These are phyloP conservation scores for Arabis hirsuta DNA, from an alignment of 345 rosid species.

Conservation along the genomic window DNA sequence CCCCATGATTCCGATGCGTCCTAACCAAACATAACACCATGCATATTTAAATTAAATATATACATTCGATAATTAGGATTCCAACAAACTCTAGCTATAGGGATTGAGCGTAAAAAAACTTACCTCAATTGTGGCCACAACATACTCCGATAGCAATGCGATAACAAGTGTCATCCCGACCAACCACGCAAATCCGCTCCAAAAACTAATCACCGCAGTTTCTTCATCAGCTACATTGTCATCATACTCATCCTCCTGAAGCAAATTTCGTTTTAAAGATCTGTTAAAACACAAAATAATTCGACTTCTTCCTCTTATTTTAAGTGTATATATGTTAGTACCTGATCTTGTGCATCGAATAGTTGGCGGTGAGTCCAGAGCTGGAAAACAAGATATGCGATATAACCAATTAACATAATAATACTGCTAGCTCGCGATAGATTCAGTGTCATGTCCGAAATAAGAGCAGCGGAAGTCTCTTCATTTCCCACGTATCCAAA, in stretches of 20 bases:
- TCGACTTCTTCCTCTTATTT: not conserved
- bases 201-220: constrained; percentile 73
- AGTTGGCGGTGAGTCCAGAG: constrained; percentile 71
- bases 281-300: not conserved
- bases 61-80: not conserved
- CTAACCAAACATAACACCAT: constrained; percentile 38
- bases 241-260: constrained; percentile 56
- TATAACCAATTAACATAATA: constrained; percentile 70
- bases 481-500: constrained; percentile 50
- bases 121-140: constrained; percentile 98
- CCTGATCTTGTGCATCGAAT: constrained; percentile 45
- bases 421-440: constrained; percentile 87
- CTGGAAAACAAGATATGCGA: constrained; percentile 86
- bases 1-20: constrained; percentile 88
- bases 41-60: not conserved
- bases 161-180: constrained; percentile 80
- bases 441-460: constrained; percentile 48
- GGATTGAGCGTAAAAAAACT: not conserved
- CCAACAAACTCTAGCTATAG: not conserved
- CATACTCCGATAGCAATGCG: constrained; percentile 87
- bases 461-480: constrained; percentile 35
- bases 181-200: constrained; percentile 88
- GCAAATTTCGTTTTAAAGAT: not conserved
- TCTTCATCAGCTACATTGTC: constrained; percentile 56
- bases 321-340: not conserved